Evolutionary conservation across 805 yeast genomes (phyloP).

Genomic region (Cyberlindnera maclurae): DNA sequence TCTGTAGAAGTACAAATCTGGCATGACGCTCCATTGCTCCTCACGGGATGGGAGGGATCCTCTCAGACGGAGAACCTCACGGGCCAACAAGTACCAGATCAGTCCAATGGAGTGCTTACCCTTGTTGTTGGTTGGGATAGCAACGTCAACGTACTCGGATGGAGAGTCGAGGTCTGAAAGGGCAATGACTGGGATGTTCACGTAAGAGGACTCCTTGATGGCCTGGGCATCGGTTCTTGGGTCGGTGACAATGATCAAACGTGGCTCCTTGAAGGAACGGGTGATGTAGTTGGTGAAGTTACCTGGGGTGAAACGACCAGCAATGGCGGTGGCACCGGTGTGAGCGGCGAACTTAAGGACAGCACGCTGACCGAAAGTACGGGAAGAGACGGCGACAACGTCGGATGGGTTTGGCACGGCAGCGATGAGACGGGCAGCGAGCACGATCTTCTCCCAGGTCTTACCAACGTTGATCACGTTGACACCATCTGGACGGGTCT

Average conservation of each 20-base stretch:
- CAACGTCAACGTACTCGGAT: constrained; percentile 97
- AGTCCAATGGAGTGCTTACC: constrained; percentile 99
- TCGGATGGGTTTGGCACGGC: constrained; percentile 98
- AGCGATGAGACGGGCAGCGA: constrained; percentile 99
- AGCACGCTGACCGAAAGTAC: constrained; percentile 99
- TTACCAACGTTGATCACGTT: constrained; percentile 96
- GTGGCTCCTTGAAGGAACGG: constrained; percentile 99
- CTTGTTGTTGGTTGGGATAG: constrained; percentile 99
- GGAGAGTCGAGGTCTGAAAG: constrained; percentile 98
- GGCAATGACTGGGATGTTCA: constrained; percentile 99
- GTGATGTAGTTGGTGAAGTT: constrained; percentile 99
- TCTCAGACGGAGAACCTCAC: constrained; percentile 99
- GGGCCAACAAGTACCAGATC: constrained; percentile 98
- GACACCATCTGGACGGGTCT: constrained; percentile 99
- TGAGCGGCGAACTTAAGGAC: constrained; percentile 98
- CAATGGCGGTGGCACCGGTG: constrained; percentile 99
- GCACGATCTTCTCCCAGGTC: constrained; percentile 99
- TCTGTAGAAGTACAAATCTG: constrained; percentile 99
- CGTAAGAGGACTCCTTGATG: constrained; percentile 99
- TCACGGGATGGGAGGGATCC: constrained; percentile 95
- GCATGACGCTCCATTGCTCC: constrained; percentile 98
- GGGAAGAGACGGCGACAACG: constrained; percentile 97
- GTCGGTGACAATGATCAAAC: constrained; percentile 97
- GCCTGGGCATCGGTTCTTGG: constrained; percentile 99
- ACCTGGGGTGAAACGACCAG: constrained; percentile 99